Conservation (phyloP, 495 filamentous ascomycete species). For the Hypoxylon lenormandii region DNA sequence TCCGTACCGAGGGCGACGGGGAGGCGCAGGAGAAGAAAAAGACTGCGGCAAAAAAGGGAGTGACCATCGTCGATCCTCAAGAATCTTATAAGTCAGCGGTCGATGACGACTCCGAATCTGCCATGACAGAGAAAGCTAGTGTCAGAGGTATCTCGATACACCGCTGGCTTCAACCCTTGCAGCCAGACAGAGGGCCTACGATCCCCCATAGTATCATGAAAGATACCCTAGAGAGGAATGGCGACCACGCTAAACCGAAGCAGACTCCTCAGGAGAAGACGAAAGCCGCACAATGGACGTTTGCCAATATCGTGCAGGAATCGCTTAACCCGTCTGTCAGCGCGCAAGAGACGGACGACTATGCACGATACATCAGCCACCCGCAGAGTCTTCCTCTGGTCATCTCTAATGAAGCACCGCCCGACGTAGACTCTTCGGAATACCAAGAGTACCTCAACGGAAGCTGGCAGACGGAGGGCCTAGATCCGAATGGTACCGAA, state of each 20-base stretch:
- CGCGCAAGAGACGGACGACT: constrained; percentile 80
- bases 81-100: constrained; percentile 53
- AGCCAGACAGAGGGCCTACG: constrained; percentile 51
- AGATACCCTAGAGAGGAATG: constrained; percentile 51
- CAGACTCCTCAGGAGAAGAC: constrained; percentile 70
- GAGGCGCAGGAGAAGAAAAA: constrained; percentile 65
- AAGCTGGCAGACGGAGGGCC: constrained; percentile 59
- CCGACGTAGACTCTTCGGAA: constrained; percentile 68
- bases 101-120: constrained; percentile 55
- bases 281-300: constrained; percentile 82
- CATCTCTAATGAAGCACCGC: constrained; percentile 73
- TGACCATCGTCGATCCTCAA: constrained; percentile 69
- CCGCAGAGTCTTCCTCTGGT: constrained; percentile 90
- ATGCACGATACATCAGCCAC: constrained; percentile 89
- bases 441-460: constrained; percentile 79
- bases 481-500: constrained; percentile 56
- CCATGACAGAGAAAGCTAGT: constrained; percentile 51
- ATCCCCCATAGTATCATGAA: constrained; percentile 64
- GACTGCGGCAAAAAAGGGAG: constrained; percentile 64
- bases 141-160: constrained; percentile 61
- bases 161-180: constrained; percentile 65
- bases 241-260: constrained; percentile 50
- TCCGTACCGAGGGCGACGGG: constrained; percentile 67
- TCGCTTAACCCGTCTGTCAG: constrained; percentile 83
- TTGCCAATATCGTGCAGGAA: constrained; percentile 83